Evolutionary conservation across 306 rosid genomes (phyloP), one percentile per base, ranked within the genome.

Genomic region (Quercus variabilis): DNA sequence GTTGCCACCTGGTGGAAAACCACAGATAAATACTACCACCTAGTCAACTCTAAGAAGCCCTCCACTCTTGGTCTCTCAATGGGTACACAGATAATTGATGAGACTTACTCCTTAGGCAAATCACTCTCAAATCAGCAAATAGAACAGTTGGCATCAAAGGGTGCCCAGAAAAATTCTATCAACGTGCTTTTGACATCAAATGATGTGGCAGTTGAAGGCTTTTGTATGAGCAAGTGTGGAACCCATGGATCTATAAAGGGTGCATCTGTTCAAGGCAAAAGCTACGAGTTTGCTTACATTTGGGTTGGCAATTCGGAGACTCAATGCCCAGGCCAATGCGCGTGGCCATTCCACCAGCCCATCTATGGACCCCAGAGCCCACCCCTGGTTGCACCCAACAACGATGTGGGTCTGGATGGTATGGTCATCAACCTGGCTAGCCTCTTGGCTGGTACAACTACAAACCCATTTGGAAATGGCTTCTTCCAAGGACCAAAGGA

Each of bases 251-350:
- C 87, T 13, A 80, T 77, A 0, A 20, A 9, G 62, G 52, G 80
- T 2, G 33, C 9, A 21, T 59, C 64, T 3, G 14, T 67, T 3
- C 19, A 64, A 7, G 80, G 7, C 38, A 33, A 33, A 33, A 33
- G 38, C 38, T 0, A 55, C 51, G 85, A 74, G 18, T 85, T 82
- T 9, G 49, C 84, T 20, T 89, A 89, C 83, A 35, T 88, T 33
- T 91, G 94, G 97, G 92, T 88, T 2, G 97, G 94, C 15, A 88
- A 91, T 55, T 90, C 97, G 0, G 91, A 81, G 73, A 87, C 81
- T 2, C 97, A 92, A 3, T 91, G 97, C 73, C 94, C 94, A 0
- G 92, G 94, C 3, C 88, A 88, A 20, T 92, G 97, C 23, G 92
- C 92, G 0, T 92, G 94, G 96, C 90, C 93, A 0, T 91, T 86